Evolutionary conservation across 2,329 filamentous ascomycete genomes (phyloP), one percentile per base, ranked within the genome.

Genomic region (Trichophyton verrucosum): DNA sequence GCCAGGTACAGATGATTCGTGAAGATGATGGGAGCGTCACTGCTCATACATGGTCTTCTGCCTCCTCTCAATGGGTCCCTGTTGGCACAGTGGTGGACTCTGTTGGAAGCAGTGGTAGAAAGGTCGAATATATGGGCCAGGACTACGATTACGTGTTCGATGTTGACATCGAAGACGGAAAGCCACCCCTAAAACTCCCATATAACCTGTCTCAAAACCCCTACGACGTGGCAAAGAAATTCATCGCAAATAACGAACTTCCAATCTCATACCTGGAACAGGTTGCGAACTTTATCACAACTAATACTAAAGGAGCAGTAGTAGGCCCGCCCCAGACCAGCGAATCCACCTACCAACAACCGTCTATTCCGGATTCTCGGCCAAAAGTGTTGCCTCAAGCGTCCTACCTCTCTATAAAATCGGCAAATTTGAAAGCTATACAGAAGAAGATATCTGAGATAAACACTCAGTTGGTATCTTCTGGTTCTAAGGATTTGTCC

Each of bases 121-220:
- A 91, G 75, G 83, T 84, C 6, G 81, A 86, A 61, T 87, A 92
- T 70, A 79, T 88, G 1, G 92, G 92, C 36, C 84, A 95, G 70
- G 88, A 92, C 63, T 99, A 95, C 72, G 94, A 99, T 71, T 96
- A 87, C 68, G 91, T 99, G 7, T 97, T 97, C 66, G 91, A 96
- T 69, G 91, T 96, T 27, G 91, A 96, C 68, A 95, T 96, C 64
- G 89, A 96, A 71, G 92, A 96, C 68, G 92, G 91, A 59, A 92
- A 95, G 69, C 91, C 92, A 11, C 85, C 92, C 0, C 78, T 97
- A 53, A 96, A 96, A 73, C 80, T 97, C n/a, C 91, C 92, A 0
- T 97, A 88, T 75, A 96, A 97, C 71, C 80, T 92, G 11, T 90
- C 88, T 0, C 87, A 96, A 70, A 96, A 96, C 66, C 89, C 91